Base-by-base conservation (phyloP, 2,329 filamentous ascomycete genomes). In the Pseudogymnoascus sp. region DNA sequence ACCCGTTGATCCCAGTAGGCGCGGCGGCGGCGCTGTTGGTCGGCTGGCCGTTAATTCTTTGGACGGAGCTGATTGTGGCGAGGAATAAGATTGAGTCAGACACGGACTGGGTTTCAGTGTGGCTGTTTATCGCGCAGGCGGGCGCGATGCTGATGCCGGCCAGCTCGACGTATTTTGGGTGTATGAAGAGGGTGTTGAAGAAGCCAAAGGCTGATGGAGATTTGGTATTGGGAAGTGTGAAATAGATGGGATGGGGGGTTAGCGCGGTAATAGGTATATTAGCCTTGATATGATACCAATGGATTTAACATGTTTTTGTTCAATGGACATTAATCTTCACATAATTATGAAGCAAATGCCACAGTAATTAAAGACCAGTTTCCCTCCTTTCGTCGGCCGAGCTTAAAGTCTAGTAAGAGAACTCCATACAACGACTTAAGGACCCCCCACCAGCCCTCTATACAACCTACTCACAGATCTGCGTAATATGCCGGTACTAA, bases 91-190 rank as follows among this genome's bases (percentile, higher is more conserved):
- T 63, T 14, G 62, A 63, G n/a, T 63, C 47, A 3, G 62, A 63
- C n/a, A 63, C 62, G 8, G 62, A 63, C 61, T 45, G 21, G 62
- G 3, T 61, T 36, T 18, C 51, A 11, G 62, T 63, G 31, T 63
- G 36, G 29, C 34, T 63, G 14, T 54, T 54, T 54, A 54, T 54
- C 7, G 63, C 60, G 11, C 63, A 64, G 60, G 60, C 26, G 7
- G 63, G 60, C 12, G 36, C 63, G 6, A 63, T 64, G 60, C 29
- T 64, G 29, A 39, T 64, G 60, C 63, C 60, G 16, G 29, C 34
- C 75, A 61, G 34, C 37, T n/a, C 34, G 31, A 42, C 59, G 14
- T 40, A 42, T 23, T 42, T 61, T 40, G 34, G 59, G n/a, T 61
- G 59, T 5, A 16, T 61, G 12, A 29, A 12, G 34, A 40, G 34